Conservation (phyloP, 1,284 basidiomycete species). For the Anthracocystis setariae region DNA sequence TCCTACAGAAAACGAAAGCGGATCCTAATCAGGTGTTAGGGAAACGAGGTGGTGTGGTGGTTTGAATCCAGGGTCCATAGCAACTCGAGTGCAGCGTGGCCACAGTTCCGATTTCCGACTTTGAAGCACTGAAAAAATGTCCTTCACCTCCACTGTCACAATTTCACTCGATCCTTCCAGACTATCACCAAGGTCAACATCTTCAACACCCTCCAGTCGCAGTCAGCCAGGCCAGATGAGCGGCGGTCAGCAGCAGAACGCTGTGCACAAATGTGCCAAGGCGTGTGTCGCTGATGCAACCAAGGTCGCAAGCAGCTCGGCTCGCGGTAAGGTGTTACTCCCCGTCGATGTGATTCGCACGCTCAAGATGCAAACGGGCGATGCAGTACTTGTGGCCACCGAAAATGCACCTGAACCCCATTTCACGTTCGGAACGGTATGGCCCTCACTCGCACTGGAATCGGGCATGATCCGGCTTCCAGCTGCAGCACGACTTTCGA, state of each 20-base stretch:
- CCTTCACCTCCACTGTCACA: conserved; percentile 2
- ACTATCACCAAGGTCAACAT: not conserved
- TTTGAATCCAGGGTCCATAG: conserved; percentile 3
- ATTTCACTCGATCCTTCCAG: not conserved
- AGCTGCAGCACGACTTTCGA: conserved; percentile 6
- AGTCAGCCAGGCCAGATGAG: conserved; percentile 6
- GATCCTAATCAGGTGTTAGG: not conserved
- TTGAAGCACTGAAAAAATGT: conserved; percentile 2
- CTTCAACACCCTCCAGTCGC: not conserved
- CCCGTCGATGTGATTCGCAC: conserved; percentile 36
- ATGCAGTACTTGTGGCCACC: conserved; percentile 19
- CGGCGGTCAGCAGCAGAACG: conserved; percentile 2
- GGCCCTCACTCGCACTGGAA: conserved; percentile 41
- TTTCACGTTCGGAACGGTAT: conserved; percentile 29
- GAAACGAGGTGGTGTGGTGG: too few species aligned
- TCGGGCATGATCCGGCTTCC: conserved; percentile 30
- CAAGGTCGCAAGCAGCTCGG: conserved; percentile 29
- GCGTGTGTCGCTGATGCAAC: conserved; percentile 23
- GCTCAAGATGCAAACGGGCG: conserved; percentile 40
- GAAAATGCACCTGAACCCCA: not conserved
- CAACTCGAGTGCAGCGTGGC: too few species aligned
- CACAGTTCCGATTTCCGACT: conserved; percentile 15
- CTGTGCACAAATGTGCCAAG: not conserved
- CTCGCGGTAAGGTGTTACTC: conserved; percentile 31
- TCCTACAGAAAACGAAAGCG: not conserved